These are phyloP conservation scores for Apiospora phragmitis DNA, from an alignment of 2,329 filamentous ascomycete genomes.

Conservation along the genomic window DNA sequence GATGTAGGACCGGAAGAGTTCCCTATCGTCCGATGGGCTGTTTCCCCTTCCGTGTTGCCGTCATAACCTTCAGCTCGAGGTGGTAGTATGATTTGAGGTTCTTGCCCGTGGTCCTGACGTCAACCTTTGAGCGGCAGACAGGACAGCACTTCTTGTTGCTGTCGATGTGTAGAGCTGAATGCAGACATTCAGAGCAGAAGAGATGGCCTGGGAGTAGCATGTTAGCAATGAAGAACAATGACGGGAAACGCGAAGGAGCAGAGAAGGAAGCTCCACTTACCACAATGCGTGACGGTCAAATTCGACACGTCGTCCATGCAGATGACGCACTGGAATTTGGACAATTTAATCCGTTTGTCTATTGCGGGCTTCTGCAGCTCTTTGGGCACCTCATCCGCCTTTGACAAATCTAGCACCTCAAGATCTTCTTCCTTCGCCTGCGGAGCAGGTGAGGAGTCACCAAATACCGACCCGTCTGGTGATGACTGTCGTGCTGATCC, in stretches of 20 bases:
- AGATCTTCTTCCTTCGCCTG: conserved; percentile 17
- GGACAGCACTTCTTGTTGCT: conserved; percentile 59
- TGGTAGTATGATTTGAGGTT: conserved; percentile 53
- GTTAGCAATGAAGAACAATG: conserved; percentile 15
- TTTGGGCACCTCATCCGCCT: conserved; percentile 44
- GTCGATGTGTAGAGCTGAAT: conserved; percentile 59
- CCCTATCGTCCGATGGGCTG: conserved; percentile 23
- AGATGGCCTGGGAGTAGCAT: conserved; percentile 52
- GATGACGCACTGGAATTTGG: conserved; percentile 64
- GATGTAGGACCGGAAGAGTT: background rate
- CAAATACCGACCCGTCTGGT: background rate
- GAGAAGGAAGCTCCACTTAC: conserved; percentile 43
- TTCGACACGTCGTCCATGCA: conserved; percentile 63
- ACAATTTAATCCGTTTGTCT: conserved; percentile 53
- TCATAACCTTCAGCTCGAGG: conserved; percentile 64
- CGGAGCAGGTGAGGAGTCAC: conserved; percentile 1
- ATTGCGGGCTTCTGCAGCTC: conserved; percentile 45
- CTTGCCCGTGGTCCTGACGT: conserved; percentile 44
- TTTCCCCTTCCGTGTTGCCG: conserved; percentile 54
- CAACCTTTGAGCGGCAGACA: conserved; percentile 63
- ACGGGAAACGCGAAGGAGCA: background rate
- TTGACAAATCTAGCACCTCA: conserved; percentile 42
- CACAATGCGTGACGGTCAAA: conserved; percentile 66
- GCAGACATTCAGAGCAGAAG: conserved; percentile 64
- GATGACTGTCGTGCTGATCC: background rate